Evolutionary conservation across 805 yeast species (phyloP).

Genomic region (Naumovozyma baii): DNA sequence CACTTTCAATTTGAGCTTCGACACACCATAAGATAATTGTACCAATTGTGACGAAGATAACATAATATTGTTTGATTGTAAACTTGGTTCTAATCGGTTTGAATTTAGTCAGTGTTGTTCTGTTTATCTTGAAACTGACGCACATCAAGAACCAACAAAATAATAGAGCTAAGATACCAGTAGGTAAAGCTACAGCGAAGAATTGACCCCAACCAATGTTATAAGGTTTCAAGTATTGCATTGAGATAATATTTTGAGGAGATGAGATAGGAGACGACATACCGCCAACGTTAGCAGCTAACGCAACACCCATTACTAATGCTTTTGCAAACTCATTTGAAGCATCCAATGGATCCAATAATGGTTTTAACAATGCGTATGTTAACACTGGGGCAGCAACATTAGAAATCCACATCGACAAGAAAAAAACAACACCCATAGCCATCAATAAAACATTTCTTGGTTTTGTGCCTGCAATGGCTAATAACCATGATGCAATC

Average conservation of each 20-base stretch:
- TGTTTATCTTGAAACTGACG: slow-evolving; percentile 43
- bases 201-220: slow-evolving; percentile 78
- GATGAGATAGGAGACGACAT: slow-evolving; percentile 96
- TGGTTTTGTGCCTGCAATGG: slow-evolving; percentile 77
- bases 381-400: slow-evolving; percentile 95
- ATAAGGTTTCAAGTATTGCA: slow-evolving; percentile 67
- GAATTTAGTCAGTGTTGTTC: slow-evolving; percentile 39
- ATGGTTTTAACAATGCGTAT: slow-evolving; percentile 78
- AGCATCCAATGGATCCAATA: slow-evolving; percentile 67
- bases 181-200: slow-evolving; percentile 83
- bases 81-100: slow-evolving; percentile 53
- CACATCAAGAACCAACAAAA: slow-evolving; percentile 62
- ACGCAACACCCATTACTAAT: slow-evolving; percentile 78
- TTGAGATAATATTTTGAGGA: slow-evolving; percentile 89
- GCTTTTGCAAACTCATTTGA: slow-evolving; percentile 76
- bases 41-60: slow-evolving; percentile 51
- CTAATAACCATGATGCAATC: slow-evolving; percentile 75
- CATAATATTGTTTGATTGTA: slow-evolving; percentile 63
- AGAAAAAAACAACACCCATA: slow-evolving; percentile 76
- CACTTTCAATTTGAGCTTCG: slow-evolving; percentile 55
- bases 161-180: slow-evolving; percentile 51
- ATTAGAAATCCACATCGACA: slow-evolving; percentile 92
- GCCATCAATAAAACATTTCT: slow-evolving; percentile 64
- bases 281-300: slow-evolving; percentile 89
- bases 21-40: slow-evolving; percentile 90